A percentile compares a stretch with the other conserved stretches of the same genome.
These are phyloP conservation scores for Geum urbanum DNA, from an alignment of 306 rosid species.

Conservation along the genomic window DNA sequence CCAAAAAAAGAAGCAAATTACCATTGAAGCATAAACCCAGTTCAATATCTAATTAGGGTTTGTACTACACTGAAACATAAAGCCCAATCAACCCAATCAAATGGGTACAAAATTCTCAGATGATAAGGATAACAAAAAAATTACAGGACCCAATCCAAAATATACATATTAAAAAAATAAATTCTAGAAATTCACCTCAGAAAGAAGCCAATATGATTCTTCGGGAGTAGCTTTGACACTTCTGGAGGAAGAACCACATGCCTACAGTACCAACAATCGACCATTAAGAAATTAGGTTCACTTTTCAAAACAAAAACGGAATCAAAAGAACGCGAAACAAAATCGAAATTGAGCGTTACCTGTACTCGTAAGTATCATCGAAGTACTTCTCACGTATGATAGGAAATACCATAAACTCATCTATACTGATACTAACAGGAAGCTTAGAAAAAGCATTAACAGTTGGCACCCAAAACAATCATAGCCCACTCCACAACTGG, in stretches of 20 bases:
- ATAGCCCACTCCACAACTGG: too few species aligned
- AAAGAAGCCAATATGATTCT: constrained; percentile 83
- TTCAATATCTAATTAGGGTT: too few species aligned
- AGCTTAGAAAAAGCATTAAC: too few species aligned
- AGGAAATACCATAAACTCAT: too few species aligned
- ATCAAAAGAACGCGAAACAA: neutral
- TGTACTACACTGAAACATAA: neutral
- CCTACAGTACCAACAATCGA: constrained; percentile 27
- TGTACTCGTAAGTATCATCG: constrained; percentile 80
- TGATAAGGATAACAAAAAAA: neutral
- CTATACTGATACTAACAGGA: too few species aligned
- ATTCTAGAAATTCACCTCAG: constrained; percentile 51
- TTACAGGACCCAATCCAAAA: neutral
- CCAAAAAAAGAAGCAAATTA: too few species aligned
- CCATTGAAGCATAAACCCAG: too few species aligned
- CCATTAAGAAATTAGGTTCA: neutral
- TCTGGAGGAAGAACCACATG: constrained; percentile 95
- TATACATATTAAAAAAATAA: neutral
- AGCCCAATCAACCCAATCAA: neutral
- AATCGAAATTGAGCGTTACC: constrained; percentile 31
- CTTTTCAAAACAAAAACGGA: neutral
- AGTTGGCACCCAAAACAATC: too few species aligned
- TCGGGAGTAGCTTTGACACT: constrained; percentile 81
- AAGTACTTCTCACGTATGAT: constrained; percentile 58
- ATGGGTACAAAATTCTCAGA: neutral